Percentiles rank a stretch among this genome's conserved stretches.
These are phyloP conservation scores for Sparassis latifolia DNA, from an alignment of 1,284 basidiomycete species.

Conservation along the genomic window DNA sequence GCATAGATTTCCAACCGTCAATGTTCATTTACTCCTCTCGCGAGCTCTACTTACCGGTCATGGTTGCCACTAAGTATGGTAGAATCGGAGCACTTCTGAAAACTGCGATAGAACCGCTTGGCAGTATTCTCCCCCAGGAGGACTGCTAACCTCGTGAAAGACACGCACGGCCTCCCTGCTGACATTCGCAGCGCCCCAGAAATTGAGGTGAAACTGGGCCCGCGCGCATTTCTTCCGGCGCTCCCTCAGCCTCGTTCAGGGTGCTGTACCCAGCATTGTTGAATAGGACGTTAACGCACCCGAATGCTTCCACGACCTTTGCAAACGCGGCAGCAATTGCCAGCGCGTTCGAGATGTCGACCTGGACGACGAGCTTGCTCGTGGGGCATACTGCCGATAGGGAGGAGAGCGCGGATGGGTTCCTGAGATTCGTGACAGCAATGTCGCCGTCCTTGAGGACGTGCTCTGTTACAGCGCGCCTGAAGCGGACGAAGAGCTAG, in stretches of 20 bases:
- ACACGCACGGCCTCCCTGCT: conserved; percentile 26
- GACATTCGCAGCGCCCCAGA: conserved; percentile 31
- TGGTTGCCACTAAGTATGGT: conserved; percentile 6
- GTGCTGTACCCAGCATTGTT: conserved; percentile 33
- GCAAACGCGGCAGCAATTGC: conserved; percentile 28
- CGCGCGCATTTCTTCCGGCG: conserved; percentile 16
- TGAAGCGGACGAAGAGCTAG: conserved; percentile 27
- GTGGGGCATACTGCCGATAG: conserved; percentile 13
- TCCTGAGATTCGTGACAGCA: conserved; percentile 25
- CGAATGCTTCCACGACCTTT: conserved; percentile 28
- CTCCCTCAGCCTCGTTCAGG: conserved; percentile 27
- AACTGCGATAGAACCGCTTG: conserved; percentile 7
- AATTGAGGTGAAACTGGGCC: conserved; percentile 28
- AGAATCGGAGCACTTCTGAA: not conserved
- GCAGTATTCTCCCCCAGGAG: conserved; percentile 9
- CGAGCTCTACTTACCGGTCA: conserved; percentile 1
- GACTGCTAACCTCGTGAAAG: conserved; percentile 31
- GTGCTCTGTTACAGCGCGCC: conserved; percentile 18
- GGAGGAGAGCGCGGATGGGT: conserved; percentile 15
- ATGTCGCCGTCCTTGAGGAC: conserved; percentile 22
- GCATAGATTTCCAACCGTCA: not conserved
- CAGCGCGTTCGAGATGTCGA: conserved; percentile 32
- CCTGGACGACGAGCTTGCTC: conserved; percentile 23
- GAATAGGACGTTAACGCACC: conserved; percentile 36
- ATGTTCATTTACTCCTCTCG: too few species aligned